A percentile compares a stretch with the other conserved stretches of the same genome.
These are phyloP conservation scores for Zizania palustris DNA, from an alignment of 202 grass and related monocot genomes.

Conservation along the genomic window DNA sequence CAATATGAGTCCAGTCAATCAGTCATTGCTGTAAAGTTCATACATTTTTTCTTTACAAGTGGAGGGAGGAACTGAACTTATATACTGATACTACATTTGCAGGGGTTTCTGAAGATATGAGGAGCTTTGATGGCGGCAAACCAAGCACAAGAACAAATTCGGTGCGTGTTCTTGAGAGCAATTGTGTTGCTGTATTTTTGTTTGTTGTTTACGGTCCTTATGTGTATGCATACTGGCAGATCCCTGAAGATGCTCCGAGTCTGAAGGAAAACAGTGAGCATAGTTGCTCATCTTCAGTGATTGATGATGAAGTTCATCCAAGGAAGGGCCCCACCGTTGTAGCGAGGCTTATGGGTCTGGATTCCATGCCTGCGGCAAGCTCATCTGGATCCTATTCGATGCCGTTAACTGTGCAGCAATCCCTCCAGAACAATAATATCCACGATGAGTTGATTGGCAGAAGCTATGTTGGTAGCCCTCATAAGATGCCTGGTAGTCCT, in stretches of 20 bases:
- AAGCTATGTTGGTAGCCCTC: conserved; percentile 49
- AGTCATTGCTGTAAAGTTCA: conserved; percentile 15
- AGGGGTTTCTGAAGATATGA: conserved; percentile 51
- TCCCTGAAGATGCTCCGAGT: conserved; percentile 56
- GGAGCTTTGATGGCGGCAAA: conserved; percentile 38
- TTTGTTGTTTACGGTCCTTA: conserved; percentile 26
- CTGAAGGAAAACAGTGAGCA: conserved; percentile 66
- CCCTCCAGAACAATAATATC: conserved; percentile 32
- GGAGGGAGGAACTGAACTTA: conserved; percentile 11
- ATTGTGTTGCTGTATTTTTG: not conserved
- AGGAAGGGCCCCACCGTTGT: conserved; percentile 71
- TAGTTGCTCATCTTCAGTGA: conserved; percentile 66
- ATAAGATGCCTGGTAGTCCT: conserved; percentile 75
- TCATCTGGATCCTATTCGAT: conserved; percentile 52
- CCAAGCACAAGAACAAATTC: conserved; percentile 46
- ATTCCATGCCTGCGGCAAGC: conserved; percentile 70
- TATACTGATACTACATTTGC: conserved; percentile 11
- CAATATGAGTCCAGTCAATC: conserved; percentile 4
- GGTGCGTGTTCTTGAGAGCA: conserved; percentile 39
- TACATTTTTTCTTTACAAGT: conserved; percentile 22
- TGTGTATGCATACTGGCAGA: conserved; percentile 49
- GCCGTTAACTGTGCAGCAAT: conserved; percentile 35
- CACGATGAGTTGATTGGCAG: conserved; percentile 41
- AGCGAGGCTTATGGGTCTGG: conserved; percentile 95
- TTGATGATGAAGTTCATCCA: conserved; percentile 59